Evolutionary conservation across 23 red algal genomes (phyloP), one percentile per base, ranked within the genome.

Genomic region (Chondrus crispus): DNA sequence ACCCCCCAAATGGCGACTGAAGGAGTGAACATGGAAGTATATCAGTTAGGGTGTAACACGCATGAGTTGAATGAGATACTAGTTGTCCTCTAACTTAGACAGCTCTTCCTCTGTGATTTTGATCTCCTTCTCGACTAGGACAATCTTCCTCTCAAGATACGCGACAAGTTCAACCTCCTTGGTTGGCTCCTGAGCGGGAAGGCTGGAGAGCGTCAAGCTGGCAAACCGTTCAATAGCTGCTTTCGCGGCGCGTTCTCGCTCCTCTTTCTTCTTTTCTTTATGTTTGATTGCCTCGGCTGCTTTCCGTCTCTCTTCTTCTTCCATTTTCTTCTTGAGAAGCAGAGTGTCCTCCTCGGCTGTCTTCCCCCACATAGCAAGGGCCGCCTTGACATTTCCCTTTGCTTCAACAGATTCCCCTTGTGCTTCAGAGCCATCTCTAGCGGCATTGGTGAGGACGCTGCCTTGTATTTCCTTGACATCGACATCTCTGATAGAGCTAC

Each of bases 311-410:
- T 84, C 68, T 37, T 82, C 77, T 20, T 75, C 64, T 48, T 84
- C 64, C 44, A 83, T 82, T 46, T 92, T 84, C 62, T 55, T 92
- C 54, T 54, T 74, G 42, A 92, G 75, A 57, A 36, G 9, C 22
- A 62, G 69, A 3, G 75, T 77, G 9, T 92, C 89, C 19, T 92
- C 89, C 9, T 92, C 89, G 18, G 89, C 77, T 30, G 55, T 92
- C 48, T 82, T 84, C 46, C 89, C 89, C 89, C 89, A 92, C 89
- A 92, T 92, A 30, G 89, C 89, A 33, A 92, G 42, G 1, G 89
- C 79, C 39, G 55, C 47, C 38, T 69, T 84, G 60, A 92, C 89
- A 57, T 92, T 92, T 19, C 89, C 89, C 0, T 38, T 28, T 16
- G 45, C 30, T 41, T 76, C 71, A 5, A 69, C 89, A 26, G 53